Conservation (phyloP, 2,329 filamentous ascomycete genomes). For the Rhynchosporium agropyri region DNA sequence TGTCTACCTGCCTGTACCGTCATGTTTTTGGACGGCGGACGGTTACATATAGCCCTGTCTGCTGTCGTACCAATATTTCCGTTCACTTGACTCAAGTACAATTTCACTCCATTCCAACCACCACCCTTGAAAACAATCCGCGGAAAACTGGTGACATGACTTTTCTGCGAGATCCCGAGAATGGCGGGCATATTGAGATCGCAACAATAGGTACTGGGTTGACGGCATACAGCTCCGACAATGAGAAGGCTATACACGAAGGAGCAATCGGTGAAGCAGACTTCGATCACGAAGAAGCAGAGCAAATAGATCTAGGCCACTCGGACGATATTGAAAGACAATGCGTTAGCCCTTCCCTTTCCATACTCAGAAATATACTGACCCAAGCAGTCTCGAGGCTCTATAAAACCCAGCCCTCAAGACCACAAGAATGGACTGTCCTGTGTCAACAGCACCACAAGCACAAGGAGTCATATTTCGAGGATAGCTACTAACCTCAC, state of each 20-base stretch:
- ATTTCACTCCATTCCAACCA: neutral
- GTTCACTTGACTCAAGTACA: neutral
- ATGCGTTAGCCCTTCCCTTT: slow-evolving; percentile 23
- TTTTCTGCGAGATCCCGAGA: slow-evolving; percentile 27
- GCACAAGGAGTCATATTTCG: slow-evolving; percentile 35
- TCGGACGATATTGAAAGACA: slow-evolving; percentile 35
- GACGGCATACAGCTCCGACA: slow-evolving; percentile 28
- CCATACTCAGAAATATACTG: neutral
- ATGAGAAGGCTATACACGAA: slow-evolving; percentile 27
- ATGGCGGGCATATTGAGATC: slow-evolving; percentile 24
- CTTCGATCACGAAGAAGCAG: slow-evolving; percentile 37
- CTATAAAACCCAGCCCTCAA: slow-evolving; percentile 29
- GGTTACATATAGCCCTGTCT: too few species aligned
- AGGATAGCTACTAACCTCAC: slow-evolving; percentile 35
- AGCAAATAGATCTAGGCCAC: slow-evolving; percentile 38
- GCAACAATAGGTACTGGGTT: slow-evolving; percentile 30
- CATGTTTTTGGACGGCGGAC: too few species aligned
- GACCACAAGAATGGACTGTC: slow-evolving; percentile 29
- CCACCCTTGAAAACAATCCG: neutral
- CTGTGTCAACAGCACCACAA: slow-evolving; percentile 27
- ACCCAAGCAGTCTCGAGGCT: slow-evolving; percentile 26
- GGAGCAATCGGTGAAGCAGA: slow-evolving; percentile 34
- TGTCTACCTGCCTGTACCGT: neutral
- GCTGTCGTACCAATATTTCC: neutral
- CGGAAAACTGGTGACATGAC: slow-evolving; percentile 23